Percentiles rank a stretch among this genome's conserved stretches.
Conservation (phyloP, 306 rosid genomes). For the Canavalia gladiata region DNA sequence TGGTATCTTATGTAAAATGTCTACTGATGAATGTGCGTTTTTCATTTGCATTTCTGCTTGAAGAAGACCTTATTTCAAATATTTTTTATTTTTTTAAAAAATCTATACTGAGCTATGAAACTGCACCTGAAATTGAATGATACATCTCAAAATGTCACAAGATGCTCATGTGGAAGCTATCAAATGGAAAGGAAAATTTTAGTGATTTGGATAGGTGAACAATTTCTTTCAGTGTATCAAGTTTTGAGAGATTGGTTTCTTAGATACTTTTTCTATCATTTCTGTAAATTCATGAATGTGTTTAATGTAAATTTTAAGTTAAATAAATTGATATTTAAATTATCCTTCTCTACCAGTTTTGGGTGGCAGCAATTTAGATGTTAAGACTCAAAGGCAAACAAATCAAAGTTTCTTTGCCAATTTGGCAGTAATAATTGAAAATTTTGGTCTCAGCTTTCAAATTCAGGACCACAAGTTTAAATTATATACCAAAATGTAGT, state of each 20-base stretch:
- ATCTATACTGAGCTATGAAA: background rate
- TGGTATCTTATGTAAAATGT: background rate
- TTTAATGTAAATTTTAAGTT: background rate
- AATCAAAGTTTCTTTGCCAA: no score
- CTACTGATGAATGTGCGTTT: background rate
- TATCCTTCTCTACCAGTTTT: background rate
- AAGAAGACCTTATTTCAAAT: background rate
- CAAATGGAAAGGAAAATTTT: no score
- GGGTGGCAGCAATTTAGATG: background rate
- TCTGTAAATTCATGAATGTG: background rate
- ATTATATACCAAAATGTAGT: background rate
- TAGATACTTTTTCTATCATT: no score
- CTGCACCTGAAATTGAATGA: background rate
- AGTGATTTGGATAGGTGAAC: no score
- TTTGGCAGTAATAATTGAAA: no score
- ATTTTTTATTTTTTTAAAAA: background rate
- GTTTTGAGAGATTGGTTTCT: no score
- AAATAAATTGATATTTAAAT: background rate
- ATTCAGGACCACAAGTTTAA: background rate
- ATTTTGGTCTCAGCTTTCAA: no score
- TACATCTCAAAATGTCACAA: no score
- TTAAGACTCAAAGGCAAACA: no score
- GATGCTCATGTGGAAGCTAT: no score
- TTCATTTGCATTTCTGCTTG: background rate
- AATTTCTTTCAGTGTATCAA: no score